A percentile compares a stretch with the other conserved stretches of the same genome.
These are phyloP conservation scores for Aspergillus tubingensis DNA, from an alignment of 2,329 filamentous ascomycete genomes.

Conservation along the genomic window DNA sequence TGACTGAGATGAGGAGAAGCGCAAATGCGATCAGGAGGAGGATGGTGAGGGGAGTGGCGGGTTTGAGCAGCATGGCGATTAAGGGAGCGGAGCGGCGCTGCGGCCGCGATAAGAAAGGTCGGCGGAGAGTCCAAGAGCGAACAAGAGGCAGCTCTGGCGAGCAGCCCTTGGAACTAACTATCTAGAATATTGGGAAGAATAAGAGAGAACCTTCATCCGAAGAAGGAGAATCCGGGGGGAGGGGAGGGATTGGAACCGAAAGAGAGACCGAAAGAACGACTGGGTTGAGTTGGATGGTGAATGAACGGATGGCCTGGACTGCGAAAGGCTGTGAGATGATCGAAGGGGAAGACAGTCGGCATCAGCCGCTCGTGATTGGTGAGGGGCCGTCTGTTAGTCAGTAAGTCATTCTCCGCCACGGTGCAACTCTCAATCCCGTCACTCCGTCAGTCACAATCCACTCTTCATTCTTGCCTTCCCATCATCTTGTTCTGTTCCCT, in stretches of 20 bases:
- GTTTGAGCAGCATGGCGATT: conserved; percentile 72
- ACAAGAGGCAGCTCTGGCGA: neutral
- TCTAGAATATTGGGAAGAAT: neutral
- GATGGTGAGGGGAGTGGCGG: conserved; percentile 86
- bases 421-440: neutral
- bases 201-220: neutral
- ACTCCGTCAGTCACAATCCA: neutral
- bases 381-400: conserved; percentile 3
- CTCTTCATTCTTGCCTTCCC: neutral
- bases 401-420: conserved; percentile 1
- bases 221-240: neutral
- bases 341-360: neutral
- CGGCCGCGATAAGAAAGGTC: conserved; percentile 7
- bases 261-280: conserved; percentile 5
- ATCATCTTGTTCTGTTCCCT: too few relatives aligned
- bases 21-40: conserved; percentile 83
- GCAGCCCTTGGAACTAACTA: conserved; percentile 1
- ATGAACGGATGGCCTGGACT: neutral
- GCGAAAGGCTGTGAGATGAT: conserved; percentile 1
- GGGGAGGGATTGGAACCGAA: neutral
- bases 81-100: conserved; percentile 18
- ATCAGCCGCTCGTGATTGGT: neutral
- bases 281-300: conserved; percentile 1
- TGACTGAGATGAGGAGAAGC: conserved; percentile 78
- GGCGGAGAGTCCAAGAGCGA: neutral